Evolutionary conservation across 257 asterid genomes (phyloP).

Genomic region (Coffea eugenioides): DNA sequence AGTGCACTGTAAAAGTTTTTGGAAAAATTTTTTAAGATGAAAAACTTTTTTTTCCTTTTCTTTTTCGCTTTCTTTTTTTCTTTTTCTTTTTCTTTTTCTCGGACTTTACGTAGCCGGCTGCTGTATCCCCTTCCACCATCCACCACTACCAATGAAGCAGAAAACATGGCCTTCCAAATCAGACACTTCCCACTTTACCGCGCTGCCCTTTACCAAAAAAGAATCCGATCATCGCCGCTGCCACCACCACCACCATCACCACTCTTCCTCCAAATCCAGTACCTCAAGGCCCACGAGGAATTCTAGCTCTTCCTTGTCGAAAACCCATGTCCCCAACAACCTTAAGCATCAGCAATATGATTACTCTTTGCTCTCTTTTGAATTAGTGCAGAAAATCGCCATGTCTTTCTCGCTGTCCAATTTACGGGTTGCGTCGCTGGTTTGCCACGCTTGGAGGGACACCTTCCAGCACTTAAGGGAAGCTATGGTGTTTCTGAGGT

Average conservation of each 20-base stretch:
- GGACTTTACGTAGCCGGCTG: no score
- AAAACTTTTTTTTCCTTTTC: no score
- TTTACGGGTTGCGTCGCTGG: constrained; percentile 71
- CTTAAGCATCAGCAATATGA: constrained; percentile 21
- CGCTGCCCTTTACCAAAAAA: constrained; percentile 29
- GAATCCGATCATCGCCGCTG: constrained; percentile 17
- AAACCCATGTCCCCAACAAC: not conserved
- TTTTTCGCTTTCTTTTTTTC: no score
- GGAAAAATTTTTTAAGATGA: no score
- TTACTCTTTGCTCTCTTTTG: constrained; percentile 63
- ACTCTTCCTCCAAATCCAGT: constrained; percentile 18
- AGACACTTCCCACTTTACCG: constrained; percentile 31
- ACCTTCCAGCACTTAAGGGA: constrained; percentile 71
- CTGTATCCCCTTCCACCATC: no score
- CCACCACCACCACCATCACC: constrained; percentile 16
- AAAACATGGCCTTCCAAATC: constrained; percentile 45
- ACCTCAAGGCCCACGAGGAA: constrained; percentile 11
- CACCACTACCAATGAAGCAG: constrained; percentile 32
- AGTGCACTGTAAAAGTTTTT: no score
- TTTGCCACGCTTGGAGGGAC: constrained; percentile 80
- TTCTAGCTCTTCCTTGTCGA: constrained; percentile 19
- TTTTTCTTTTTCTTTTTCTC: no score
- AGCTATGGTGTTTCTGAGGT: constrained; percentile 50
- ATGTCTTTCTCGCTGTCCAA: constrained; percentile 50
- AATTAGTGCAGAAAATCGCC: constrained; percentile 47